A percentile compares a stretch with the other conserved stretches of the same genome.
Evolutionary conservation across 345 rosid species (phyloP).

Genomic region (Noccaea bulbosa): DNA sequence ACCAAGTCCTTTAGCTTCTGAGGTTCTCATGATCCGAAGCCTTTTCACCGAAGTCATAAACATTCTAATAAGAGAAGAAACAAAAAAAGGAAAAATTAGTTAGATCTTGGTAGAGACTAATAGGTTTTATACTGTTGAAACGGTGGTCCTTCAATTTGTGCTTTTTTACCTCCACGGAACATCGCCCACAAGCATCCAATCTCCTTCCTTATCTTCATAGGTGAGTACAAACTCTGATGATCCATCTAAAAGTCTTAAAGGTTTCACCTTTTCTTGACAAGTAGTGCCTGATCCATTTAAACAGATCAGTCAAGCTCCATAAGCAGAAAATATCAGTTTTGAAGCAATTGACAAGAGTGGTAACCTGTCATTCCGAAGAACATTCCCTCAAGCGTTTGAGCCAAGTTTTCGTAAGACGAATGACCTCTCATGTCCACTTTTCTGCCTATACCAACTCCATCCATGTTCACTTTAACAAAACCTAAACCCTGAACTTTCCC

Average conservation of each 20-base stretch:
- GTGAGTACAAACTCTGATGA: conserved; percentile 86
- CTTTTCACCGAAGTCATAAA: conserved; percentile 75
- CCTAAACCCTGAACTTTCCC: conserved; percentile 57
- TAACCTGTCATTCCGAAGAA: conserved; percentile 53
- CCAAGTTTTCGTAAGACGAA: conserved; percentile 68
- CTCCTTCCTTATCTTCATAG: conserved; percentile 94
- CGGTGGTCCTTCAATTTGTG: not conserved
- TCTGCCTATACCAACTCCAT: conserved; percentile 87
- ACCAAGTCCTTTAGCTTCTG: conserved; percentile 89
- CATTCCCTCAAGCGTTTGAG: conserved; percentile 80
- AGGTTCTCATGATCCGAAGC: conserved; percentile 83
- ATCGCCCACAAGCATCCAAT: conserved; percentile 98
- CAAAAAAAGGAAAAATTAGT: not conserved
- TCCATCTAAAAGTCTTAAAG: conserved; percentile 68
- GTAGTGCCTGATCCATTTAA: conserved; percentile 29
- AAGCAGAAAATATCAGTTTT: not conserved
- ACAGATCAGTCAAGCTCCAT: conserved; percentile 20
- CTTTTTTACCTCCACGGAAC: conserved; percentile 90
- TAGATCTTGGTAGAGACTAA: conserved; percentile 9
- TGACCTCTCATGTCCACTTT: conserved; percentile 84
- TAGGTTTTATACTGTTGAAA: not conserved
- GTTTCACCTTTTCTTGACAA: conserved; percentile 32
- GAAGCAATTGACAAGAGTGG: not conserved
- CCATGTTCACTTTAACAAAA: conserved; percentile 88
- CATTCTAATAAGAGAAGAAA: conserved; percentile 54